A percentile compares a stretch with the other conserved stretches of the same genome.
Conservation (phyloP, 345 rosid species). For the Murraya paniculata region DNA sequence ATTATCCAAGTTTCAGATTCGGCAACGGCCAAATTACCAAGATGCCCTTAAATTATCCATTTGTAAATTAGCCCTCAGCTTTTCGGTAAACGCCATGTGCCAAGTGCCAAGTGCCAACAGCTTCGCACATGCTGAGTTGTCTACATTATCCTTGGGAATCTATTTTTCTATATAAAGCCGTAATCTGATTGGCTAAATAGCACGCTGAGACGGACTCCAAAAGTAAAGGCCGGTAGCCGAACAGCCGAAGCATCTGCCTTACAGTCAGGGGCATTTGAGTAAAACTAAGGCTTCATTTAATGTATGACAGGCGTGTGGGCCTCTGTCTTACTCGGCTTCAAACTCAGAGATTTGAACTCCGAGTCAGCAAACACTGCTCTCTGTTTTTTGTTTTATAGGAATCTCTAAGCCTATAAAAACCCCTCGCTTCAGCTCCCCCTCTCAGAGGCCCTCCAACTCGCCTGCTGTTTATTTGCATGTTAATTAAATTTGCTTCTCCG, state of each 20-base stretch:
- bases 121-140: neutral
- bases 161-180: neutral
- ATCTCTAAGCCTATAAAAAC: conserved; percentile 12
- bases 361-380: conserved; percentile 38
- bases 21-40: neutral
- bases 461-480: neutral
- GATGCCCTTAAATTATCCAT: neutral
- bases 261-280: conserved; percentile 1
- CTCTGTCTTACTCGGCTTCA: neutral
- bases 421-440: neutral
- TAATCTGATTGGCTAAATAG: neutral
- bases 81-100: neutral
- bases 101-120: neutral
- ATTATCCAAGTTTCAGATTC: neutral
- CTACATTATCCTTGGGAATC: neutral
- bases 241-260: neutral
- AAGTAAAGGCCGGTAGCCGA: neutral
- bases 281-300: neutral
- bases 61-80: neutral
- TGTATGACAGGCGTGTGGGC: neutral
- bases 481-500: neutral
- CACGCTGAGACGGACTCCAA: neutral
- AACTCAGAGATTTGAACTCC: conserved; percentile 24
- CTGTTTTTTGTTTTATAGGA: too few species aligned
- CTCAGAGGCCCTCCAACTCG: neutral